A percentile compares a stretch with the other conserved stretches of the same genome.
Evolutionary conservation across 192 early-diverging fungal species (phyloP).

Genomic region (Kickxella alabastrina): DNA sequence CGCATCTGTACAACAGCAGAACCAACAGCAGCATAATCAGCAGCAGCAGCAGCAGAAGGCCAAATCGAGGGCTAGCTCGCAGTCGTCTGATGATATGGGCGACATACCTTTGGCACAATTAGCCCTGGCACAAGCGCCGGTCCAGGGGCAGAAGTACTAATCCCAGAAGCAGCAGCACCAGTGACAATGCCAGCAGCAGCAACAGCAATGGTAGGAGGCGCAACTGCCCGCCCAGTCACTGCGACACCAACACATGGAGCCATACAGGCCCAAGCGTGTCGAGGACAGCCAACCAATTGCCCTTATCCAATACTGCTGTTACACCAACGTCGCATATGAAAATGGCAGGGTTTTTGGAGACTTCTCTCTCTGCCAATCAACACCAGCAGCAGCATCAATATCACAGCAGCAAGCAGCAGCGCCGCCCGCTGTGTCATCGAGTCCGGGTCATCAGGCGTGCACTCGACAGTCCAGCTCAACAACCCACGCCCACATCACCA

Average conservation of each 20-base stretch:
- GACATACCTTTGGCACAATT: conserved; percentile 46
- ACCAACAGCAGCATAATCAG: neutral
- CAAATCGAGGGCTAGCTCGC: conserved; percentile 29
- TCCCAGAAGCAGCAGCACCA: no score
- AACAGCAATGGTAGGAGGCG: neutral
- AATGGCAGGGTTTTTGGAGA: no score
- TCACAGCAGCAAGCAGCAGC: no score
- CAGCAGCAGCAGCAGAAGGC: neutral
- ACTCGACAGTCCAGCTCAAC: no score
- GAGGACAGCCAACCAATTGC: no score
- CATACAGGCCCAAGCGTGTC: no score
- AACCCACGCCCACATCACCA: neutral
- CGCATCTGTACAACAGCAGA: neutral
- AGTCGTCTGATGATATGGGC: conserved; percentile 45
- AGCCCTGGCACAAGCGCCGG: conserved; percentile 4
- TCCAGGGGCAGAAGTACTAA: neutral
- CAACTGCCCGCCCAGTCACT: neutral
- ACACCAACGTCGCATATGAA: no score
- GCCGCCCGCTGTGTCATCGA: no score
- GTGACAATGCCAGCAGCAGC: conserved; percentile 1
- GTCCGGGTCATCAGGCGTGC: no score
- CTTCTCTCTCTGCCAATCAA: no score
- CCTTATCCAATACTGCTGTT: no score
- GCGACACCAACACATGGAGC: conserved; percentile 3
- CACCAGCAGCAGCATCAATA: no score